These are phyloP conservation scores for Leucaena leucocephala DNA, from an alignment of 306 rosid species.

Conservation along the genomic window DNA sequence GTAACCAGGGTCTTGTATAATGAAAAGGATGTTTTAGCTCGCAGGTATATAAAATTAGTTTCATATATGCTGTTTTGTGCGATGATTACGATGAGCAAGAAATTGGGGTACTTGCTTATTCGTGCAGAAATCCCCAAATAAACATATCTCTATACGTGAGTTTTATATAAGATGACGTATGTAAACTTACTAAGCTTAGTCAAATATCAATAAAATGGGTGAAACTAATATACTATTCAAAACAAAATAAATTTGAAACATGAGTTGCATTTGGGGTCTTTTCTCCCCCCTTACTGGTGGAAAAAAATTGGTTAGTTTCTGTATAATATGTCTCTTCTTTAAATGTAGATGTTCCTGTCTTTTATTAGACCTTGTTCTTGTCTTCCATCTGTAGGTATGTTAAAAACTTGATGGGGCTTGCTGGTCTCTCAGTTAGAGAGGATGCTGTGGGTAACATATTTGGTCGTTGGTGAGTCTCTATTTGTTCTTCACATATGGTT, in stretches of 20 bases:
- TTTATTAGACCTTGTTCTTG: conserved; percentile 30
- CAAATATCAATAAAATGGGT: neutral
- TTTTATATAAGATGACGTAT: neutral
- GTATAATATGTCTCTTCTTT: conserved; percentile 10
- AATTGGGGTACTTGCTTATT: neutral
- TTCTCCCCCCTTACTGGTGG: neutral
- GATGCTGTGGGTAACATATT: conserved; percentile 95
- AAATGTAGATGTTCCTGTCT: conserved; percentile 12
- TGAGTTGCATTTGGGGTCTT: conserved; percentile 6
- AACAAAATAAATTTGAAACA: neutral
- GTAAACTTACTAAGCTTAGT: neutral
- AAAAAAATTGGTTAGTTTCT: neutral
- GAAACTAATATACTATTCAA: neutral
- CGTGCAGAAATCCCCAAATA: neutral
- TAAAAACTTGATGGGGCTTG: conserved; percentile 73
- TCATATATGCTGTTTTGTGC: neutral
- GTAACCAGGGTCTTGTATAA: conserved; percentile 86
- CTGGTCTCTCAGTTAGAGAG: conserved; percentile 91
- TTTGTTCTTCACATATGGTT: conserved; percentile 10
- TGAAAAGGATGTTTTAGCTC: conserved; percentile 83
- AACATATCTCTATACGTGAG: neutral
- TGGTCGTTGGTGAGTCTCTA: conserved; percentile 79
- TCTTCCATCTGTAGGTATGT: conserved; percentile 65
- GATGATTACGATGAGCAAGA: conserved; percentile 3
- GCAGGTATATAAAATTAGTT: conserved; percentile 49